Base-by-base conservation (phyloP, 352 stramenopile genomes). In the Phytophthora boehmeriae region DNA sequence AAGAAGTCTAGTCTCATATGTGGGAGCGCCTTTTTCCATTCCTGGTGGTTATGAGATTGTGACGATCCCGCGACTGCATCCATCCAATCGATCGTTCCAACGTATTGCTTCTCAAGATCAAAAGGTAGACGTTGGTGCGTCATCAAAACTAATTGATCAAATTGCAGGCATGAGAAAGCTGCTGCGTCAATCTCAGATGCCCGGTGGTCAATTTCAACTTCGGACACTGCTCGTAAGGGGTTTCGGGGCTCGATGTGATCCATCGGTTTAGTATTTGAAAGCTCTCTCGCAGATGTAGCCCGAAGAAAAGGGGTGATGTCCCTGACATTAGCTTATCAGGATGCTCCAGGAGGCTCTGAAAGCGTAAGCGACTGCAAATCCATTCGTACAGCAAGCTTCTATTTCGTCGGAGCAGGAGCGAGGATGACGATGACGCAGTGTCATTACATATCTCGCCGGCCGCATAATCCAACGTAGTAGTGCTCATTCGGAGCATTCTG, bases 301-400 rank as follows among this genome's bases (percentile, higher is more conserved):
- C 67, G 47, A 63, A 73, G 2, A 62, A 36, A 16, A 90, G 64
- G 8, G 80, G 68, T 0, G 76, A 87, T 2, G 68, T 56, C 3
- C 69, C 63, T 30, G 76, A 55, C 5, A 66, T 55, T 0, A 88
- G 46, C 6, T 68, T 35, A 23, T 82, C 59, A 3, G 80, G 83
- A 48, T 92, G 83, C 11, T 89, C 77, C 17, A 86, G 35, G 25
- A 90, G 58, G 36, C 53, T 88, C 57, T 89, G 83, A 23, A 92
- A 89, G 0, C 66, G 66, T 10, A 92, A 41, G 16, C 74, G 77
- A 32, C 53, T 62, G 2, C 54, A 63, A 32, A 92, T 80, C 80
- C 78, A 90, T 17, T 81, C 61, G 19, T 66, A 92, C 19, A 92
- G 23, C 27, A 75, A 35, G 10, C 28, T 59, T 1, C 71, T 58